Base-by-base conservation (phyloP, 2,329 filamentous ascomycete genomes). In the Coleophoma eucalyptorum region DNA sequence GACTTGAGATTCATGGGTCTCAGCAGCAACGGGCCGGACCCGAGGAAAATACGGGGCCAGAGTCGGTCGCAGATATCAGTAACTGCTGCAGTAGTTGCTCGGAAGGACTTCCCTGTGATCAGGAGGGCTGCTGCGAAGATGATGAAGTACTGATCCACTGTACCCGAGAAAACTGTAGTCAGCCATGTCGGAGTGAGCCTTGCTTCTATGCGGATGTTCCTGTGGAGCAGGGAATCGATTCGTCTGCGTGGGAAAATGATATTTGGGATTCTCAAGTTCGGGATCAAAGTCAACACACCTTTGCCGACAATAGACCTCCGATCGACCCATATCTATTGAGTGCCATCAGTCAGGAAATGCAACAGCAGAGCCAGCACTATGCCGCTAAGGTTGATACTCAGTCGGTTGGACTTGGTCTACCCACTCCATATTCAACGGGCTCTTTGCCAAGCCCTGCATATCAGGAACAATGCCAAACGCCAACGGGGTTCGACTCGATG, bases 331-430 rank as follows among this genome's bases (percentile, higher is more conserved):
- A 26, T 26, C 26, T 26, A 5, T 26, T 26, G 4, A 26, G 26
- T 26, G 26, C 26, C 26, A 26, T 26, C 26, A 26, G 26, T 26
- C 26, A 26, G 4, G 26, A 26, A 26, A 26, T 26, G 26, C 26
- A 26, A 26, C 21, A 26, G 21, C 21, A 26, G 10, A 26, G 10
- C 26, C 26, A 26, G 26, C 26, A 26, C 26, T 26, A 26, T 26
- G 10, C 2, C 5, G 26, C 26, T 8, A 26, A 26, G 2, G 26
- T 8, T 26, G 26, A 89, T 89, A 38, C 35, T 15, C 35, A 15
- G 35, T 11, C 35, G 16, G 13, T 12, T 3, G 35, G 35, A 38
- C 13, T 12, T n/a, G 35, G 35, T 38, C 35, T 38, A n/a, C 15
- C 35, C 7, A 44, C 42, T 1, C 42, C 42, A 15, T 31, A 44